These are phyloP conservation scores for Aspergillus haitiensis DNA, from an alignment of 495 filamentous ascomycete genomes.

Conservation along the genomic window DNA sequence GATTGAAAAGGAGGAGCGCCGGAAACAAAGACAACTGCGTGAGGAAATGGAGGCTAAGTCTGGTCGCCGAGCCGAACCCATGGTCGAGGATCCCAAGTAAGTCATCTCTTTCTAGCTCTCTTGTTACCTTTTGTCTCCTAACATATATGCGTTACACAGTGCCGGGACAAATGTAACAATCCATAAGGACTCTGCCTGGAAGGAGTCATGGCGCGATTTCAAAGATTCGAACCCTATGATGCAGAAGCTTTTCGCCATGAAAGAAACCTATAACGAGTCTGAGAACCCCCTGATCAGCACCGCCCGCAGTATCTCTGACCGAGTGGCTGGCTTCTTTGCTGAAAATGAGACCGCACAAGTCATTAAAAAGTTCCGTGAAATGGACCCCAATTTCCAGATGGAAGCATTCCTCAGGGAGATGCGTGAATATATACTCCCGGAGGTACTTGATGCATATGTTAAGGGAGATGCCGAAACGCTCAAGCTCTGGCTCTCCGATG, in stretches of 20 bases:
- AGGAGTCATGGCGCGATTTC: conserved; percentile 93
- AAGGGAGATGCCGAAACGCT: conserved; percentile 91
- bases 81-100: conserved; percentile 85
- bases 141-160: conserved; percentile 46
- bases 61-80: conserved; percentile 50
- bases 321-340: conserved; percentile 92
- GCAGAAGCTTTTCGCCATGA: conserved; percentile 81
- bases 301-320: conserved; percentile 89
- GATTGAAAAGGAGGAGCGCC: conserved; percentile 91
- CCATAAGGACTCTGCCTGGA: conserved; percentile 95
- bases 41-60: conserved; percentile 63
- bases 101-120: conserved; percentile 29
- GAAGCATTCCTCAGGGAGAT: conserved; percentile 92
- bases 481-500: conserved; percentile 91
- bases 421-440: conserved; percentile 95
- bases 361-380: conserved; percentile 95
- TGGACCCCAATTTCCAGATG: conserved; percentile 93
- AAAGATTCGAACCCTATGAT: conserved; percentile 82
- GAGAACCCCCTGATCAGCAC: conserved; percentile 94
- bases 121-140: conserved; percentile 19
- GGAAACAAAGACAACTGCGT: conserved; percentile 68
- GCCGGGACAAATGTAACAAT: conserved; percentile 92
- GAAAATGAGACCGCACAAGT: conserved; percentile 97
- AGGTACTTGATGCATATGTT: conserved; percentile 96
- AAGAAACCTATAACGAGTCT: conserved; percentile 86